Evolutionary conservation across 1,139 yeast species (phyloP).

Genomic region (Tardiomyces depauwii): DNA sequence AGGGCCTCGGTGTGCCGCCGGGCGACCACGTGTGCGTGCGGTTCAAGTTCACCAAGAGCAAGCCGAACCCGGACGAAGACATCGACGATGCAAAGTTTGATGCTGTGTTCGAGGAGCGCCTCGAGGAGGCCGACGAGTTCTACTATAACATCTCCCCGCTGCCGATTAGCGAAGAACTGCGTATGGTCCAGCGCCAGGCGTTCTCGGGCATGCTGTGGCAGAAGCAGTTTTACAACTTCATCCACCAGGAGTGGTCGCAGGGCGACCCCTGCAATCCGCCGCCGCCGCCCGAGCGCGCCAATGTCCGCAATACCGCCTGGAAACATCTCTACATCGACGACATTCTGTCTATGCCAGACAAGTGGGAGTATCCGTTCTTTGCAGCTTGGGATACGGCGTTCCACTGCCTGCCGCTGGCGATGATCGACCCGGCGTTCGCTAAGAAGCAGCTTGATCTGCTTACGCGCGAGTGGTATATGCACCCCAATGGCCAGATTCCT

Average conservation of each 20-base stretch:
- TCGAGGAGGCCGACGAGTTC: conserved; percentile 87
- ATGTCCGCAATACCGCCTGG: conserved; percentile 85
- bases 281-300: conserved; percentile 72
- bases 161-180: conserved; percentile 72
- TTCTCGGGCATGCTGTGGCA: conserved; percentile 94
- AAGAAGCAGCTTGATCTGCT: conserved; percentile 79
- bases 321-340: conserved; percentile 83
- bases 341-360: conserved; percentile 83
- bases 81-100: conserved; percentile 76
- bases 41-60: conserved; percentile 49
- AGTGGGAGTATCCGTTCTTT: conserved; percentile 95
- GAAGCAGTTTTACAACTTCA: conserved; percentile 83
- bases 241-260: conserved; percentile 77
- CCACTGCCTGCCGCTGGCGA: conserved; percentile 89
- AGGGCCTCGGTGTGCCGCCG: conserved; percentile 68
- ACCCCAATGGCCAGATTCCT: conserved; percentile 97
- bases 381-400: conserved; percentile 98
- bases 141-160: conserved; percentile 85
- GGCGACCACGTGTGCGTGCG: conserved; percentile 85
- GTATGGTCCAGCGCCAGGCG: conserved; percentile 88
- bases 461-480: conserved; percentile 97
- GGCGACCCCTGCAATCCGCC: conserved; percentile 74
- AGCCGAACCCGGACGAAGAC: conserved; percentile 27
- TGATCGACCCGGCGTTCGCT: conserved; percentile 92
- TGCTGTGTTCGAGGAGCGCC: conserved; percentile 58